Percentiles rank a stretch among this genome's conserved stretches.
Evolutionary conservation across 257 asterid species (phyloP).

Genomic region (Solanum paucissectum): DNA sequence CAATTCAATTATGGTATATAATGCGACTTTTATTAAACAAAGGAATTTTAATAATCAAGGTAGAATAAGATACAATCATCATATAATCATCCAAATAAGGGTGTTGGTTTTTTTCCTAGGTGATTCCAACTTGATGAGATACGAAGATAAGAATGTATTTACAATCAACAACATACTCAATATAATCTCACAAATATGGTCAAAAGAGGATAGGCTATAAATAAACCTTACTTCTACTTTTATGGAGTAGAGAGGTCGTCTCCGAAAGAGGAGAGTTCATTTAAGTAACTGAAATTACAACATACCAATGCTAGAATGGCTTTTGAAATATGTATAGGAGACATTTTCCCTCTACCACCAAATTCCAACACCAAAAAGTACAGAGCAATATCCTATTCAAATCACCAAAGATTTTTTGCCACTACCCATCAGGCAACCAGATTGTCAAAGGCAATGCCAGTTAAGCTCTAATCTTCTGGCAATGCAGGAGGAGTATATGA

Average conservation of each 20-base stretch:
- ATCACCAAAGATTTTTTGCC: neutral
- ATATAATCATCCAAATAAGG: neutral
- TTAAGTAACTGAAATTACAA: neutral
- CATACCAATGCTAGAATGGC: neutral
- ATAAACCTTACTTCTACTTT: neutral
- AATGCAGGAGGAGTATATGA: slow-evolving; percentile 41
- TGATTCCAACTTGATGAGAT: neutral
- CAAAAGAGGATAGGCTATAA: neutral
- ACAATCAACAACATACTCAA: neutral
- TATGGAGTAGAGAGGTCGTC: neutral
- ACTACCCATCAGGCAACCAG: neutral
- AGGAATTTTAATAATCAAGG: neutral
- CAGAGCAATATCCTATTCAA: neutral
- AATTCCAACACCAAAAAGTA: neutral
- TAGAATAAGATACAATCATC: neutral
- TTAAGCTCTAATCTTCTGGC: neutral
- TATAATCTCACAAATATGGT: neutral
- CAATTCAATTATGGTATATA: neutral
- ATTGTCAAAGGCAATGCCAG: neutral
- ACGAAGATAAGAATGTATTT: neutral
- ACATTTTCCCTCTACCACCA: neutral
- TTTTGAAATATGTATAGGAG: neutral
- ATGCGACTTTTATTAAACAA: neutral
- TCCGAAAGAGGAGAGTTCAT: neutral
- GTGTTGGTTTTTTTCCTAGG: neutral